phyloP scores from a whole-genome alignment of 2,329 filamentous ascomycete genomes.

The Fusarium phyllophilum region DNA sequence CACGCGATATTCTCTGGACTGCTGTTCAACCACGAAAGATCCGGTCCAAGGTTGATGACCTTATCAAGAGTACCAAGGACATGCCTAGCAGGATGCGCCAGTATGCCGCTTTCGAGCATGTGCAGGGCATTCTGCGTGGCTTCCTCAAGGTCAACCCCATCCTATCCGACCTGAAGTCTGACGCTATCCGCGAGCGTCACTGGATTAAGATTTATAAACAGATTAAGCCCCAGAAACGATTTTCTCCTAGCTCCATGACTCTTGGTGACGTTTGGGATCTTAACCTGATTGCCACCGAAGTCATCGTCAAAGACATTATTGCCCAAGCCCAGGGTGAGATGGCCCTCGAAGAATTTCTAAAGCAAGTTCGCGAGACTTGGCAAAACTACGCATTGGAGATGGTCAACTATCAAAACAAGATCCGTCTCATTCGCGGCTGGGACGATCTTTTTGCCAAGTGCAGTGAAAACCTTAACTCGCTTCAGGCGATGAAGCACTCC shows the following conservation, averaged over 20 bases:
- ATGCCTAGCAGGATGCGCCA: constrained; percentile 99
- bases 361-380: constrained; percentile 96
- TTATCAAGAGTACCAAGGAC: constrained; percentile 98
- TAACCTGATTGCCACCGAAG: constrained; percentile 86
- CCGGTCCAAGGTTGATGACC: constrained; percentile 84
- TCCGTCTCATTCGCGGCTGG: constrained; percentile 95
- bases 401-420: constrained; percentile 98
- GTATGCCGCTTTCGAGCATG: constrained; percentile 99
- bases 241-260: constrained; percentile 93
- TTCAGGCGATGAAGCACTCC: constrained; percentile 98
- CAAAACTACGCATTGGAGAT: constrained; percentile 94
- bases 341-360: constrained; percentile 96
- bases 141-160: constrained; percentile 91
- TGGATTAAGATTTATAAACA: constrained; percentile 99
- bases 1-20: constrained; percentile 92
- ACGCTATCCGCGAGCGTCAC: constrained; percentile 94
- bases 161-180: constrained; percentile 90
- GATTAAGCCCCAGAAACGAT: constrained; percentile 90
- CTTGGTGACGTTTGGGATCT: constrained; percentile 99
- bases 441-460: constrained; percentile 98
- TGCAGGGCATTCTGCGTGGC: constrained; percentile 88
- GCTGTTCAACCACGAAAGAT: constrained; percentile 96
- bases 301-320: constrained; percentile 91
- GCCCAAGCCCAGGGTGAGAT: constrained; percentile 97
- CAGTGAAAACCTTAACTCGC: constrained; percentile 95